Evolutionary conservation across 192 early-diverging fungal genomes (phyloP), one percentile per base, ranked within the genome.

Genomic region (Coemansia sp.): DNA sequence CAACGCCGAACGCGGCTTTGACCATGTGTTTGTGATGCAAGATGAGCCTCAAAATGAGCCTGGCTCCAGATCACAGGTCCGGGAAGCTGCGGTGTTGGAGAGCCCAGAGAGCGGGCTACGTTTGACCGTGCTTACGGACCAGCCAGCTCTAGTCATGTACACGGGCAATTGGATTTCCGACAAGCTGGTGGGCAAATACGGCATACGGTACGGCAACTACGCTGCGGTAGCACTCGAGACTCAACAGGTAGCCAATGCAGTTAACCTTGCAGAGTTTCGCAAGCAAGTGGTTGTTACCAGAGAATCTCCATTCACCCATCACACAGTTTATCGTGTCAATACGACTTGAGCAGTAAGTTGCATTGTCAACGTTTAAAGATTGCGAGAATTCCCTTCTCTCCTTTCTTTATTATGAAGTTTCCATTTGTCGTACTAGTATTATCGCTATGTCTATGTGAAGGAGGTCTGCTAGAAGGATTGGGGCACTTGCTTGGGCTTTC

Each of bases 101-200:
- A 82, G 80, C 28, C 76, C 75, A 7, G 59, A 76, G n/a, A 81
- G 85, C 28, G 87, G 85, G 5, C 83, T 90, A 34, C 41, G 58
- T 5, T 56, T 94, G 66, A 69, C 73, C 4, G 71, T 92, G 43
- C 44, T 72, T n/a, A 85, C 89, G 1, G 83, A 84, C 39, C 84
- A 88, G 23, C 81, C 86, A 9, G 87, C 84, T 0, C 84, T 96
- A 52, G 88, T 93, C 58, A 62, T 96, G 45, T 96, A 96, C 60
- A 90, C 91, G 12, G 91, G 85, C 31, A 90, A 92, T 58, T 88
- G 74, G 58, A 71, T 91, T 37, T 75, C 83, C 4, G 63, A 69
- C 26, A 44, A 65, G 6, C 50, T 81, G 14, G 66, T 77, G 14
- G 80, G 67, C 12, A 84, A 80, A 41, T 54, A 76, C 46, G 56